Evolutionary conservation across 257 asterid genomes (phyloP).

Genomic region (Solanum ossicruentum): DNA sequence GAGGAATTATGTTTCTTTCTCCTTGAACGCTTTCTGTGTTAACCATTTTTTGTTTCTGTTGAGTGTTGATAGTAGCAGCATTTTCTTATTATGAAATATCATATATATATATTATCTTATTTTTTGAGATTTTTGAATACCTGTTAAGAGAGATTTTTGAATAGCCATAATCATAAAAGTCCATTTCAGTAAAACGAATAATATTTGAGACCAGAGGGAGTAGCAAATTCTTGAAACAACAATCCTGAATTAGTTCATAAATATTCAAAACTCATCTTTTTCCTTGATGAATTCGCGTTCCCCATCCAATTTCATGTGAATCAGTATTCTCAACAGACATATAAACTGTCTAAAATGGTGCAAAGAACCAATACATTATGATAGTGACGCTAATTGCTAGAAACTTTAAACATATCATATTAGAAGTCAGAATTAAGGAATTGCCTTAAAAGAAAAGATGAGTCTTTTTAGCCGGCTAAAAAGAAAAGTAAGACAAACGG

Average conservation of each 20-base stretch:
- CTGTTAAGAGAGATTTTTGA: not conserved
- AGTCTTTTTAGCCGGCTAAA: no score
- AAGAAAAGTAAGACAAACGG: not conserved
- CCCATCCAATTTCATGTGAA: not conserved
- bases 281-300: not conserved
- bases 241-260: not conserved
- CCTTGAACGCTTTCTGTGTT: constrained; percentile 7
- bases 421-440: no score
- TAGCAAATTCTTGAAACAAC: not conserved
- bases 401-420: not conserved
- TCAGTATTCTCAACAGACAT: not conserved
- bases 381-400: not conserved
- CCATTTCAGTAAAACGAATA: no score
- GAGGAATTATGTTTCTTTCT: constrained; percentile 14
- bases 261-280: not conserved
- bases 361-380: not conserved
- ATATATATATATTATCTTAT: not conserved
- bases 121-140: not conserved
- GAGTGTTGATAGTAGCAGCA: no score
- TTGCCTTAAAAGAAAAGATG: no score
- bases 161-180: not conserved
- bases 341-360: not conserved
- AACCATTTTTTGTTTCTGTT: no score
- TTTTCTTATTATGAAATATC: constrained; percentile 19
- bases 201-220: not conserved